A percentile compares a stretch with the other conserved stretches of the same genome.
phyloP scores from a whole-genome alignment of 129 eudicot species.

The Rutidosis leptorrhynchoides region DNA sequence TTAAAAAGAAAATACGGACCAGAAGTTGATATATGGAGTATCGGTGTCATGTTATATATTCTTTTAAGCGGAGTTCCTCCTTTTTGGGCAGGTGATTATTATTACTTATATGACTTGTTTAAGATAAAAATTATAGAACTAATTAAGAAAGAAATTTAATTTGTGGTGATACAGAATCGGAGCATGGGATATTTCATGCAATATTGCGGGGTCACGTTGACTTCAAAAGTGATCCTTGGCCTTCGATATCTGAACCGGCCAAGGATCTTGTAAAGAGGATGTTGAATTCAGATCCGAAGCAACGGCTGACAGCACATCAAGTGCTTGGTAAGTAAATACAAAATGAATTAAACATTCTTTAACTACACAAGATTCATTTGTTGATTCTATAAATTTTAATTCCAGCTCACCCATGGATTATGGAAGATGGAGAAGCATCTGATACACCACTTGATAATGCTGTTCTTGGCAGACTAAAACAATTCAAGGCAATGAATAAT shows the following conservation, averaged over 20 bases:
- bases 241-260: slow-evolving; percentile 62
- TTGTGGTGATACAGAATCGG: slow-evolving; percentile 54
- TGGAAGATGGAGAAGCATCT: slow-evolving; percentile 89
- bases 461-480: slow-evolving; percentile 73
- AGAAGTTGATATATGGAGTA: slow-evolving; percentile 87
- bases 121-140: too few species aligned
- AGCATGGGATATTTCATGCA: slow-evolving; percentile 73
- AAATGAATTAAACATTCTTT: too few species aligned
- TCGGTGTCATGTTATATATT: slow-evolving; percentile 86
- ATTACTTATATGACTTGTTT: background rate
- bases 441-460: slow-evolving; percentile 91
- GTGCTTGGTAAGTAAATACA: slow-evolving; percentile 68
- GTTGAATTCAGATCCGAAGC: slow-evolving; percentile 71
- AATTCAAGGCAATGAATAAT: slow-evolving; percentile 82
- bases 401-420: slow-evolving; percentile 83
- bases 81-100: slow-evolving; percentile 78
- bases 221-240: slow-evolving; percentile 74
- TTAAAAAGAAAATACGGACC: slow-evolving; percentile 89
- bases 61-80: slow-evolving; percentile 90
- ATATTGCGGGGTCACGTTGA: slow-evolving; percentile 60
- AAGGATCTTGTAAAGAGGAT: slow-evolving; percentile 74
- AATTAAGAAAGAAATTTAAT: background rate
- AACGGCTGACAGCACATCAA: slow-evolving; percentile 66
- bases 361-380: background rate
- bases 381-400: too few species aligned